Percentiles rank a stretch among this genome's conserved stretches.
Evolutionary conservation across 352 stramenopile species (phyloP).

Genomic region (Globisporangium solare): DNA sequence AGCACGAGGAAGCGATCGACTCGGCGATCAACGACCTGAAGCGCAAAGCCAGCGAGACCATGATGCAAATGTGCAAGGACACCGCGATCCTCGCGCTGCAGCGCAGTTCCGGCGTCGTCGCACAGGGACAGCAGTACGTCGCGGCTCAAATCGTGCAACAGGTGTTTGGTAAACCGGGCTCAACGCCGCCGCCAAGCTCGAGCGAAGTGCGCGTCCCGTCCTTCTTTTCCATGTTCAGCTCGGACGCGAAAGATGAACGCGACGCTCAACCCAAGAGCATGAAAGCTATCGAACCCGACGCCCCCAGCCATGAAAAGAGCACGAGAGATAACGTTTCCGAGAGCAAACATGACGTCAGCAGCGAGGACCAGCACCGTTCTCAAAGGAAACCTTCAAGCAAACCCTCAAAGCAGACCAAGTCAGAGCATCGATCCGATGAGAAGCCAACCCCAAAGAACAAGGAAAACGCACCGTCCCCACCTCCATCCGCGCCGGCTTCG

Average conservation of each 20-base stretch:
- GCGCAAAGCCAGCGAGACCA: constrained; percentile 55
- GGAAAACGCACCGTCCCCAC: neutral
- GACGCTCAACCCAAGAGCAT: neutral
- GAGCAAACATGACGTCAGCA: too few species aligned
- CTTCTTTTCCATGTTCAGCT: constrained; percentile 21
- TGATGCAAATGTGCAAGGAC: constrained; percentile 64
- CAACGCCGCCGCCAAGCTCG: neutral
- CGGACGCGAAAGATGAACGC: too few species aligned
- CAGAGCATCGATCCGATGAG: neutral
- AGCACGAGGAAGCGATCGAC: constrained; percentile 65
- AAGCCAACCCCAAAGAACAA: neutral
- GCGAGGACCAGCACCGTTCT: too few species aligned
- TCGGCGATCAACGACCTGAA: constrained; percentile 48
- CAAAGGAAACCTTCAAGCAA: too few species aligned
- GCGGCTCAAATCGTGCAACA: constrained; percentile 64
- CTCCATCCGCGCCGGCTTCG: neutral
- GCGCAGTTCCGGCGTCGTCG: constrained; percentile 52
- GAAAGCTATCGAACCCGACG: neutral
- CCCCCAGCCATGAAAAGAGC: neutral
- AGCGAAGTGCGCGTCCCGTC: constrained; percentile 14
- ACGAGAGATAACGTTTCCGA: neutral
- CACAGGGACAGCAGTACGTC: constrained; percentile 62
- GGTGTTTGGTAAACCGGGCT: constrained; percentile 26
- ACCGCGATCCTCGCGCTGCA: constrained; percentile 53
- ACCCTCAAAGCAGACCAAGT: too few species aligned